phyloP scores from a whole-genome alignment of 305 asterid species.

The Fraxinus velutina region DNA sequence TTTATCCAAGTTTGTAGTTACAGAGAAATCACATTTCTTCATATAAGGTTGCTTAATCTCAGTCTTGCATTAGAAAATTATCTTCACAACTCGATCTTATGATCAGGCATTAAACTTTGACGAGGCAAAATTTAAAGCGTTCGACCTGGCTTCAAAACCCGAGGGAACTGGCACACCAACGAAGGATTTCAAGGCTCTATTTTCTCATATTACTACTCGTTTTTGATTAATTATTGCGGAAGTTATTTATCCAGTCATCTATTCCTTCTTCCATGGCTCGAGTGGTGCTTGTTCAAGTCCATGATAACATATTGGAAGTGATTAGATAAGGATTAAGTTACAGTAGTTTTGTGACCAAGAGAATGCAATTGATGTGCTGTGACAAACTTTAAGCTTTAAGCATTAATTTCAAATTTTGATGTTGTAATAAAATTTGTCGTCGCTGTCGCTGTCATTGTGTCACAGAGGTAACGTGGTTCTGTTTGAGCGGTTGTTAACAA shows the following conservation, averaged over 20 bases:
- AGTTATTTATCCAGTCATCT: background rate
- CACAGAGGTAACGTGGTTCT: no score
- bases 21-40: background rate
- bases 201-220: constrained; percentile 55
- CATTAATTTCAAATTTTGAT: no score
- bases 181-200: constrained; percentile 76
- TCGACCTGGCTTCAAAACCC: constrained; percentile 82
- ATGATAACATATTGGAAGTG: background rate
- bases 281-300: background rate
- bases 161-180: constrained; percentile 80
- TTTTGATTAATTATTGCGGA: constrained; percentile 42
- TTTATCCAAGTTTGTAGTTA: background rate
- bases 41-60: background rate
- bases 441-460: no score
- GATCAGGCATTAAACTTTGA: constrained; percentile 70
- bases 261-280: background rate
- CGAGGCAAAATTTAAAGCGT: constrained; percentile 80
- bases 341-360: background rate
- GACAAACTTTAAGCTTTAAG: no score
- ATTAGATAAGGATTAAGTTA: background rate
- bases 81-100: background rate
- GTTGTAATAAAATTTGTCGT: no score
- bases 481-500: no score
- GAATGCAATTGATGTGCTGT: background rate
- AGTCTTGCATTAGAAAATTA: background rate